Evolutionary conservation across 2,329 filamentous ascomycete genomes (phyloP).

Genomic region (Fusarium bulbicola): DNA sequence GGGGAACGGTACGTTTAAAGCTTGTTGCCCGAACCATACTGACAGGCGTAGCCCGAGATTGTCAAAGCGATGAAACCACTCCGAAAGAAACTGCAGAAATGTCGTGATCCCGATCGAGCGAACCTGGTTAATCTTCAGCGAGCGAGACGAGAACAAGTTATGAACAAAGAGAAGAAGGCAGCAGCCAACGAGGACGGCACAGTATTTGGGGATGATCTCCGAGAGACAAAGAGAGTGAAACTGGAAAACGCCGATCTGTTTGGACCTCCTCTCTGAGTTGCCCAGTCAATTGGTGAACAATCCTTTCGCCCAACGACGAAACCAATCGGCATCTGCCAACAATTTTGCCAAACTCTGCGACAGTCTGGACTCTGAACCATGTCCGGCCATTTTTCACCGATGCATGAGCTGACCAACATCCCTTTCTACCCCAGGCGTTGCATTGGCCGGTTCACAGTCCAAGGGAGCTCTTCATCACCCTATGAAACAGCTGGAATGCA

Average conservation of each 20-base stretch:
- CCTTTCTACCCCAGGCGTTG: conserved; percentile 7
- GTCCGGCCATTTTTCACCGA: conserved; percentile 20
- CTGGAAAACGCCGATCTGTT: conserved; percentile 58
- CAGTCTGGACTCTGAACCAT: conserved; percentile 3
- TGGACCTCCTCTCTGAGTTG: conserved; percentile 53
- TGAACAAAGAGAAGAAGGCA: conserved; percentile 57
- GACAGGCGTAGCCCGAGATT: conserved; percentile 52
- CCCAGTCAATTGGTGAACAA: conserved; percentile 2
- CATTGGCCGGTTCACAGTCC: conserved; percentile 2
- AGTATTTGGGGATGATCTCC: conserved; percentile 56
- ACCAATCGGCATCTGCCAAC: conserved; percentile 24
- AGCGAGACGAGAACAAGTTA: conserved; percentile 65
- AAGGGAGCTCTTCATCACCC: conserved; percentile 13
- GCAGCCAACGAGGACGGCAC: conserved; percentile 51
- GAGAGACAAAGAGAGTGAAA: conserved; percentile 58
- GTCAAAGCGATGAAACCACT: conserved; percentile 62
- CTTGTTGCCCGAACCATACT: conserved; percentile 8
- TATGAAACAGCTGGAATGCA: conserved; percentile 19
- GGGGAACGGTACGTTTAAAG: conserved; percentile 57
- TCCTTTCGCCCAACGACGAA: background rate
- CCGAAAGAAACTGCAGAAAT: conserved; percentile 75
- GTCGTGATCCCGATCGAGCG: conserved; percentile 77
- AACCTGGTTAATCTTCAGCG: conserved; percentile 76
- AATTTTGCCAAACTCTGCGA: background rate
- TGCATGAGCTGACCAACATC: conserved; percentile 21